Evolutionary conservation across 441 rosid species (phyloP), one percentile per base, ranked within the genome.

Genomic region (Manihot esculenta): DNA sequence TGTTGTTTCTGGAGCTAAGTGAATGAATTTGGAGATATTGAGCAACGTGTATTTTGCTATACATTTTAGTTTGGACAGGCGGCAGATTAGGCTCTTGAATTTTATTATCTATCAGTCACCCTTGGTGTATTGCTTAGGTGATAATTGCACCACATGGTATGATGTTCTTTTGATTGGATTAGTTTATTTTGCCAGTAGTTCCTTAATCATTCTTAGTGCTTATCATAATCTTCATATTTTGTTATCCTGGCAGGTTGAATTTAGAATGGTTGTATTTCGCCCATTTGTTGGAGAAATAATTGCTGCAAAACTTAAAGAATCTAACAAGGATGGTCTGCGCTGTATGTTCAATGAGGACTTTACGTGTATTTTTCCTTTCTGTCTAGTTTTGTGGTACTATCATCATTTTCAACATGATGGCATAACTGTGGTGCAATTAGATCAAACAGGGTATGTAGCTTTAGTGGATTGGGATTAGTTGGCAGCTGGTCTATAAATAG

Each of bases 211-310:
- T 41, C 51, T 8, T 4, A 21, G 44, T 58, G 21, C 54, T 45
- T 58, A 12, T 9, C 13, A 48, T 69, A 27, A 59, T 70, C n/a
- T 0, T 27, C 14, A 35, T 14, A 44, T 41, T 56, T 26, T 44
- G 26, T 33, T 47, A 18, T 56, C 59, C 30, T 80, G 70, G 66
- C 85, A 93, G 97, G 96, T 87, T 54, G 75, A 74, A 53, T 88
- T 87, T 80, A 88, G 95, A 78, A 70, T 93, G 80, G 70, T 93
- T 12, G 76, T 89, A 71, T 93, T 93, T 74, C 97, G 97, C 61
- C 98, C 98, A 73, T 91, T 93, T 79, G 79, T 84, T 66, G 97
- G 96, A 56, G 96, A 93, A 79, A 74, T 88, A 72, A 88, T 91
- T 53, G 71, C 79, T 70, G 97, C 89, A 4, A 86, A 84, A 77